Conservation (phyloP, 257 asterid species). For the Jacaranda mimosifolia region DNA sequence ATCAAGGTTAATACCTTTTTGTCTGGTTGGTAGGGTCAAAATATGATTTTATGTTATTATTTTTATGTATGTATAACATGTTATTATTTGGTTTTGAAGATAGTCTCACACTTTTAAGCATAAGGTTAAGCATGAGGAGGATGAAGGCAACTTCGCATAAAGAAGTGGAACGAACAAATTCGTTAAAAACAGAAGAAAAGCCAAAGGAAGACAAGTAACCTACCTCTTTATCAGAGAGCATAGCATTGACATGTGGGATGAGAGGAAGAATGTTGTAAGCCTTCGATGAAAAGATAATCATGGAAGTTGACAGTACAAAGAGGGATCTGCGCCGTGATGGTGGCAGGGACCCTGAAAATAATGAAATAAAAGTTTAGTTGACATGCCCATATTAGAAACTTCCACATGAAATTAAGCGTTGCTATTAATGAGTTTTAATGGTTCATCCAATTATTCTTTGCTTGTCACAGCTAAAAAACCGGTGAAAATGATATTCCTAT, state of each 20-base stretch:
- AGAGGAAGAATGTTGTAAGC: constrained; percentile 74
- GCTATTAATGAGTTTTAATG: neutral
- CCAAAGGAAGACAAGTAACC: constrained; percentile 24
- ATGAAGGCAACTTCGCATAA: neutral
- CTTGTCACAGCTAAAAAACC: neutral
- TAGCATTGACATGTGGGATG: constrained; percentile 58
- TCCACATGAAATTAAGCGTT: neutral
- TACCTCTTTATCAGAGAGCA: constrained; percentile 67
- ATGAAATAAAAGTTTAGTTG: neutral
- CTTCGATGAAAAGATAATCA: constrained; percentile 85
- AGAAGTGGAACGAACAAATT: constrained; percentile 18
- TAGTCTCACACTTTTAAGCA: neutral
- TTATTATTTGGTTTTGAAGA: constrained; percentile 17
- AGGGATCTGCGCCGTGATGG: constrained; percentile 96
- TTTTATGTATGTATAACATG: too few species aligned
- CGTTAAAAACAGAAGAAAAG: constrained; percentile 7
- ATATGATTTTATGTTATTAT: too few species aligned
- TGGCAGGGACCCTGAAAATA: constrained; percentile 75
- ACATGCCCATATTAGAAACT: too few species aligned
- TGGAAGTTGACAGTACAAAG: constrained; percentile 79
- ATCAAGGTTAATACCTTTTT: too few species aligned
- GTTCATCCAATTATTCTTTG: neutral
- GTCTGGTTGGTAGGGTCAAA: too few species aligned
- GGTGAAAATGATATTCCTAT: neutral
- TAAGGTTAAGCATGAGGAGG: neutral